These are phyloP conservation scores for Xylaria sp. DNA, from an alignment of 2,329 filamentous ascomycete genomes.

Conservation along the genomic window DNA sequence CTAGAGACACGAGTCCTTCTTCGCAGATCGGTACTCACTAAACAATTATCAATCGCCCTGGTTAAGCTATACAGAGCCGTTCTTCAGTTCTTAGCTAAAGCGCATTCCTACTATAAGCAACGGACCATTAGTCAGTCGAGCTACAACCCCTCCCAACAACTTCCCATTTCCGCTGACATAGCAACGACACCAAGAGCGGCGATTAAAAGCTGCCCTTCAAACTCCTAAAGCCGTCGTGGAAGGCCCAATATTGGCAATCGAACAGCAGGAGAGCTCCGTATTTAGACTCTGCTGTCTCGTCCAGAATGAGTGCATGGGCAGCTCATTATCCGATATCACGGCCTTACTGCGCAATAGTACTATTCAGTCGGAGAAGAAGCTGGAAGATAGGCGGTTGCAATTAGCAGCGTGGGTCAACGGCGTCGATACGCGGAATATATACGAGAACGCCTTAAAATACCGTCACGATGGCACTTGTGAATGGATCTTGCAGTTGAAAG, in stretches of 20 bases:
- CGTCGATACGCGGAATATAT: slow-evolving; percentile 11
- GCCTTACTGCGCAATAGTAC: background rate
- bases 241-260: slow-evolving; percentile 3
- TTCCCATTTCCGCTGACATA: background rate
- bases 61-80: slow-evolving; percentile 7
- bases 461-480: slow-evolving; percentile 9
- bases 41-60: background rate
- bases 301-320: slow-evolving; percentile 13
- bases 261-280: slow-evolving; percentile 1
- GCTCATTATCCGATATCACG: background rate
- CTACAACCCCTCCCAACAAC: background rate
- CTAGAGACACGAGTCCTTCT: no score
- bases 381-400: slow-evolving; percentile 5
- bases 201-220: slow-evolving; percentile 7
- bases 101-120: slow-evolving; percentile 8
- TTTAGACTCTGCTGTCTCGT: slow-evolving; percentile 6
- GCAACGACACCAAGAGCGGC: background rate
- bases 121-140: slow-evolving; percentile 8
- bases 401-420: slow-evolving; percentile 4
- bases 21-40: slow-evolving; percentile 10
- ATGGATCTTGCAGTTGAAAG: slow-evolving; percentile 4
- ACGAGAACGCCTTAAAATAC: slow-evolving; percentile 9
- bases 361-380: background rate
- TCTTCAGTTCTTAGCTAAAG: slow-evolving; percentile 8
- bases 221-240: background rate